phyloP scores from a whole-genome alignment of 2,329 filamentous ascomycete genomes.

The Paecilomyces niveus region DNA sequence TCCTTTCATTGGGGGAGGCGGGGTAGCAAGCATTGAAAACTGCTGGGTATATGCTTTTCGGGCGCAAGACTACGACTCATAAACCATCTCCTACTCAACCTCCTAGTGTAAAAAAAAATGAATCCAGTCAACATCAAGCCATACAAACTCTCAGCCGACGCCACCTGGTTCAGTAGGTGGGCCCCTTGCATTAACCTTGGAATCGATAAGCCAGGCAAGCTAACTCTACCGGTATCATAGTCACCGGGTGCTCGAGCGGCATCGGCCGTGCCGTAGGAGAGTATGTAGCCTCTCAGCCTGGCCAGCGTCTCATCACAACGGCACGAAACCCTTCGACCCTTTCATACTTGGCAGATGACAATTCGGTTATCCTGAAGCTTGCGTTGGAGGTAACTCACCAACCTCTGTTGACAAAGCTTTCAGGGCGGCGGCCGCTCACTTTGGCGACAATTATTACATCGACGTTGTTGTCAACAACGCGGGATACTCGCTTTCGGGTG shows the following conservation, averaged over 20 bases:
- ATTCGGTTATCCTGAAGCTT: slow-evolving; percentile 38
- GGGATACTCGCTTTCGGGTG: slow-evolving; percentile 13
- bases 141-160: slow-evolving; percentile 6
- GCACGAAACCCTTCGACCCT: slow-evolving; percentile 41
- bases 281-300: slow-evolving; percentile 29
- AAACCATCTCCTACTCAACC: no score
- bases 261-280: slow-evolving; percentile 38
- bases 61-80: no score
- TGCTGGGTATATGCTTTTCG: no score
- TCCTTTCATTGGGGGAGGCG: no score
- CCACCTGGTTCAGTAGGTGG: slow-evolving; percentile 34
- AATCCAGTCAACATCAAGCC: neutral
- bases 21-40: no score
- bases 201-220: neutral
- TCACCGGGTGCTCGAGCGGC: slow-evolving; percentile 46
- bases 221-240: slow-evolving; percentile 18
- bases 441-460: slow-evolving; percentile 26
- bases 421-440: slow-evolving; percentile 19
- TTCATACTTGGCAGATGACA: slow-evolving; percentile 32
- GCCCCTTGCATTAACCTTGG: neutral
- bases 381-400: slow-evolving; percentile 40
- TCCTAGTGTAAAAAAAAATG: neutral
- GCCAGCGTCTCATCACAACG: slow-evolving; percentile 41
- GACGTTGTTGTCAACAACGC: slow-evolving; percentile 17
- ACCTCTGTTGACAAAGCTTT: slow-evolving; percentile 31